A percentile compares a stretch with the other conserved stretches of the same genome.
Conservation (phyloP, 129 eudicot genomes). For the Logfia minima region DNA sequence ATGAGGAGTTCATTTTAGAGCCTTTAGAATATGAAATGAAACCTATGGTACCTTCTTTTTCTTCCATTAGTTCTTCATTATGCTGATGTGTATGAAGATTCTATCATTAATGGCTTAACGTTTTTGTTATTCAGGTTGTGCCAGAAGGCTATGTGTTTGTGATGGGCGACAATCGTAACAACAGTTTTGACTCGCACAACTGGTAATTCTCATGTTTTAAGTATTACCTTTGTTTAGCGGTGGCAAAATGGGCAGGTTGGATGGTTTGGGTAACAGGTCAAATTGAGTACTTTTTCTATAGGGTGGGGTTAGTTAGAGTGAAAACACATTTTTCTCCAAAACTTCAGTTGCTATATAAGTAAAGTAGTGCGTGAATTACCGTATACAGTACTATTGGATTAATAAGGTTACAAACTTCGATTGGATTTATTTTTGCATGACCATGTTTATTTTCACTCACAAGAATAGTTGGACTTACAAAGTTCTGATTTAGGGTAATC, state of each 20-base stretch:
- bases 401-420: not conserved
- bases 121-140: conserved; percentile 56
- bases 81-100: conserved; percentile 11
- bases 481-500: not conserved
- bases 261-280: not conserved
- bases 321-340: not conserved
- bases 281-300: not conserved
- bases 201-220: conserved; percentile 47
- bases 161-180: conserved; percentile 95
- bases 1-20: conserved; percentile 88
- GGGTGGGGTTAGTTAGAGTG: not conserved
- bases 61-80: conserved; percentile 10
- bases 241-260: not conserved
- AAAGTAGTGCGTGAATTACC: not conserved
- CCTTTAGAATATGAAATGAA: conserved; percentile 83
- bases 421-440: not conserved
- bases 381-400: not conserved
- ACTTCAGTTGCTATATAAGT: not conserved
- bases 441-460: not conserved
- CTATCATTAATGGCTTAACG: not conserved
- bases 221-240: not conserved
- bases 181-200: conserved; percentile 88
- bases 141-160: conserved; percentile 95
- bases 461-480: not conserved
- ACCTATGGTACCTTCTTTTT: conserved; percentile 51